Percentiles rank a stretch among this genome's conserved stretches.
Evolutionary conservation across 2,329 filamentous ascomycete species (phyloP).

Genomic region (Cylindrodendrum hubeiense): DNA sequence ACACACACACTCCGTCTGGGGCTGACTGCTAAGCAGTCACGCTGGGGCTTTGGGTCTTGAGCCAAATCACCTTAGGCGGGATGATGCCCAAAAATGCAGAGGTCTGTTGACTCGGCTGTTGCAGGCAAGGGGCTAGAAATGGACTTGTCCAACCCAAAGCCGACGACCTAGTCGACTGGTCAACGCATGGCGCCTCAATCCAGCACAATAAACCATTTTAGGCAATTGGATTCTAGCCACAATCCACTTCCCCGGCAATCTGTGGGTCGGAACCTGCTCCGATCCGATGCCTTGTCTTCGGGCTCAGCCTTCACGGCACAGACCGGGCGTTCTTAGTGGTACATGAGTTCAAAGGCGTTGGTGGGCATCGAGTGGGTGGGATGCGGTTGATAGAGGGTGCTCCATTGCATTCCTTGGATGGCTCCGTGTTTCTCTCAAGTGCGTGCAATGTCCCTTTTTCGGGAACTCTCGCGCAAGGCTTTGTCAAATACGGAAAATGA

Average conservation of each 20-base stretch:
- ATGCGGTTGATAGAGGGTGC: not conserved
- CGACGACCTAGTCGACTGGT: not conserved
- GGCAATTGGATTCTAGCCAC: not conserved
- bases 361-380: not conserved
- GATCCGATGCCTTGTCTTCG: slow-evolving; percentile 11
- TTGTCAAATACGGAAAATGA: slow-evolving; percentile 26
- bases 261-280: not conserved
- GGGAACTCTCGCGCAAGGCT: slow-evolving; percentile 8
- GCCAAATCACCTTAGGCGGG: not conserved
- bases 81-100: not conserved
- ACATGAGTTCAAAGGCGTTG: not conserved
- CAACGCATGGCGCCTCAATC: not conserved
- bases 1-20: not conserved
- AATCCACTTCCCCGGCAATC: not conserved
- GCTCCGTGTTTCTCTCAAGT: not conserved
- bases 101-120: not conserved
- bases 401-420: not conserved
- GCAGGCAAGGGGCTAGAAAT: not conserved
- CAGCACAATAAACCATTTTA: not conserved
- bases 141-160: not conserved
- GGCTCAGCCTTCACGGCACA: slow-evolving; percentile 1
- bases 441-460: slow-evolving; percentile 3
- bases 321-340: not conserved
- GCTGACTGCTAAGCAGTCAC: not conserved
- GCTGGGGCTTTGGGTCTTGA: not conserved